These are phyloP conservation scores for Kluyveromyces starmeri DNA, from an alignment of 805 yeast genomes.

Conservation along the genomic window DNA sequence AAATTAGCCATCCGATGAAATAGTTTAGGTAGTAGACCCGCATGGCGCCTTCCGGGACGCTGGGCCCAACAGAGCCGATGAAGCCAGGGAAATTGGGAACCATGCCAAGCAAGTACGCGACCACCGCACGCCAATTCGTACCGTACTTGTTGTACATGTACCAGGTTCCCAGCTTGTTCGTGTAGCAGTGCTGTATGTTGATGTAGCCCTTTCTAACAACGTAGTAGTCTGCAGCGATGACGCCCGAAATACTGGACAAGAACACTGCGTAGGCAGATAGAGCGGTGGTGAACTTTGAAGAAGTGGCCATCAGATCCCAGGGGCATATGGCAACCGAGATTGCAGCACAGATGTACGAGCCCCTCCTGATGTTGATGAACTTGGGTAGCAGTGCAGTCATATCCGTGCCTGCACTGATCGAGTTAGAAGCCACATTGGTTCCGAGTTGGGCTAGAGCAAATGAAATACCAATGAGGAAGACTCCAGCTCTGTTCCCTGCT, in stretches of 20 bases:
- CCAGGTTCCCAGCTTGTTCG: constrained; percentile 30
- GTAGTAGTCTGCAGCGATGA: constrained; percentile 46
- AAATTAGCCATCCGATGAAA: constrained; percentile 61
- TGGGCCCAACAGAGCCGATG: constrained; percentile 50
- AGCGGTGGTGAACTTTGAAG: constrained; percentile 64
- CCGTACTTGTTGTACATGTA: constrained; percentile 51
- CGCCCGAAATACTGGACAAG: constrained; percentile 72
- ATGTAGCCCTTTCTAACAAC: constrained; percentile 63
- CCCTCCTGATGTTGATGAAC: constrained; percentile 51
- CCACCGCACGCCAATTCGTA: constrained; percentile 69
- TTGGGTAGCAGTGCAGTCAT: constrained; percentile 48
- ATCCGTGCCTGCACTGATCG: constrained; percentile 54
- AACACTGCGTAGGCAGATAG: constrained; percentile 71
- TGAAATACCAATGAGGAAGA: constrained; percentile 52
- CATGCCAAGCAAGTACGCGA: constrained; percentile 42
- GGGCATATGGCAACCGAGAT: constrained; percentile 67
- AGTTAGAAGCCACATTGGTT: constrained; percentile 61
- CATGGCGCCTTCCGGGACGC: constrained; percentile 73
- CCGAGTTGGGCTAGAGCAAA: constrained; percentile 70
- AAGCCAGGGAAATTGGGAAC: constrained; percentile 34
- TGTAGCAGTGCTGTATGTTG: constrained; percentile 53
- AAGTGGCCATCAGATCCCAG: constrained; percentile 60
- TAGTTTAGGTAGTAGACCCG: constrained; percentile 65
- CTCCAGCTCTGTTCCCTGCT: constrained; percentile 61
- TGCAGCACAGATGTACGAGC: constrained; percentile 56